Conservation (phyloP, 208 protist species). For the Zelonia costaricensis region DNA sequence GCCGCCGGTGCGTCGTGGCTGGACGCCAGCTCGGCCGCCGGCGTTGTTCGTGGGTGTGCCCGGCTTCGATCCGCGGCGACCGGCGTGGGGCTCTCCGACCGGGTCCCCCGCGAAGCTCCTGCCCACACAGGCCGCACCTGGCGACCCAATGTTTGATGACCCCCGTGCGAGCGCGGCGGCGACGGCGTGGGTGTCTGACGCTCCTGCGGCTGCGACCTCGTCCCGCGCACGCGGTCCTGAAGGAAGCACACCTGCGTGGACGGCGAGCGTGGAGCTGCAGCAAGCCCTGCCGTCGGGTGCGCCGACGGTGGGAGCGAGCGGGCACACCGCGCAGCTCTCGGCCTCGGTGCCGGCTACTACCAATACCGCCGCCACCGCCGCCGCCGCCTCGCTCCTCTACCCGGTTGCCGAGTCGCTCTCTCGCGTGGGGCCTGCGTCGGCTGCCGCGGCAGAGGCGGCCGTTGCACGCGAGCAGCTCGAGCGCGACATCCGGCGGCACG, state of each 20-base stretch:
- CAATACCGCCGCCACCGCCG: not conserved
- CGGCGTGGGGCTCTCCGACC: not conserved
- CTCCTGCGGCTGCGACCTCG: not conserved
- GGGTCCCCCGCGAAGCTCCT: not conserved
- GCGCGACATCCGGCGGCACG: constrained; percentile 60
- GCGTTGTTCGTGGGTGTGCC: constrained; percentile 22
- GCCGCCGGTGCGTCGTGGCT: not conserved
- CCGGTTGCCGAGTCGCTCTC: too few relatives aligned
- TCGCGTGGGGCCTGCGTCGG: not conserved
- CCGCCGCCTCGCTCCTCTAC: not conserved
- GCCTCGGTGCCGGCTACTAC: too few relatives aligned
- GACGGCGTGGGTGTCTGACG: too few relatives aligned
- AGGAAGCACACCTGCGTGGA: too few relatives aligned
- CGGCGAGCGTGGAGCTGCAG: not conserved
- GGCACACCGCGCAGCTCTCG: too few relatives aligned
- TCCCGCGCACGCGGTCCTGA: too few relatives aligned
- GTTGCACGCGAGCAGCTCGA: constrained; percentile 49
- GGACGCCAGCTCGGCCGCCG: constrained; percentile 2
- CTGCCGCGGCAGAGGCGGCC: not conserved
- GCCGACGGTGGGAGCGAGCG: too few relatives aligned
- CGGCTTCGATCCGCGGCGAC: constrained; percentile 1
- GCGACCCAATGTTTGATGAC: too few relatives aligned
- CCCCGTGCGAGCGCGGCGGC: too few relatives aligned
- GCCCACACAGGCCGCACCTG: not conserved
- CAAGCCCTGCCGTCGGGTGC: not conserved